A percentile compares a stretch with the other conserved stretches of the same genome.
These are phyloP conservation scores for Venustampulla echinocandica DNA, from an alignment of 495 filamentous ascomycete species.

Conservation along the genomic window DNA sequence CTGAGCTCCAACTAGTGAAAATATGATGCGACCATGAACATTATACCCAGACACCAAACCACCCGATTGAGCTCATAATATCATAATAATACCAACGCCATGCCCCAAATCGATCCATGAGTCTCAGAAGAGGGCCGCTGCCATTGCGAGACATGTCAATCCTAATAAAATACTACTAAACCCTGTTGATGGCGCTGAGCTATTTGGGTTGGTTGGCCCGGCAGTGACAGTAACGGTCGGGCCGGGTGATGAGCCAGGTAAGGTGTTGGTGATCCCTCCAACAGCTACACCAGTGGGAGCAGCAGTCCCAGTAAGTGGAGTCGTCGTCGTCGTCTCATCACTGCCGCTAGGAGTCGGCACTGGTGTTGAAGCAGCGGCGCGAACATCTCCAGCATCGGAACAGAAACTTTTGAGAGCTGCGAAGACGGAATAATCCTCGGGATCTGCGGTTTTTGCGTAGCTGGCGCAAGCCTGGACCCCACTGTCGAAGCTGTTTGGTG, in stretches of 20 bases:
- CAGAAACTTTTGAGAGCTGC: slow-evolving; percentile 3
- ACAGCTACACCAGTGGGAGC: background rate
- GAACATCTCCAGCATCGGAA: slow-evolving; percentile 4
- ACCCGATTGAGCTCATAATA: too few species aligned
- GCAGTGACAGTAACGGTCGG: background rate
- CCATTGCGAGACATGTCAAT: too few species aligned
- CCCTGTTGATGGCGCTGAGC: too few species aligned
- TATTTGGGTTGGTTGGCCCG: background rate
- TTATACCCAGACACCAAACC: too few species aligned
- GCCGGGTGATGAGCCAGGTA: background rate
- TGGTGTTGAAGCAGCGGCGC: background rate
- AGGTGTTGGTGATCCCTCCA: background rate
- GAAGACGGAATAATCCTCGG: slow-evolving; percentile 1
- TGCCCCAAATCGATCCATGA: too few species aligned
- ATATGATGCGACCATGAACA: too few species aligned
- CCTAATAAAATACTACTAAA: too few species aligned
- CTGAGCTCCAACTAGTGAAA: too few species aligned
- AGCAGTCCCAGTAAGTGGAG: background rate
- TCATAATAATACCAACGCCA: too few species aligned
- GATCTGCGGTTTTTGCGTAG: slow-evolving; percentile 11
- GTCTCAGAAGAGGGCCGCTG: too few species aligned
- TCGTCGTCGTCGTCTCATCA: too few species aligned
- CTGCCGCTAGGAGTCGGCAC: too few species aligned
- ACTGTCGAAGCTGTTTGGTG: slow-evolving; percentile 6
- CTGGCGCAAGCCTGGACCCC: slow-evolving; percentile 4